Evolutionary conservation across 257 asterid species (phyloP), one percentile per base, ranked within the genome.

Genomic region (Fraxinus americana): DNA sequence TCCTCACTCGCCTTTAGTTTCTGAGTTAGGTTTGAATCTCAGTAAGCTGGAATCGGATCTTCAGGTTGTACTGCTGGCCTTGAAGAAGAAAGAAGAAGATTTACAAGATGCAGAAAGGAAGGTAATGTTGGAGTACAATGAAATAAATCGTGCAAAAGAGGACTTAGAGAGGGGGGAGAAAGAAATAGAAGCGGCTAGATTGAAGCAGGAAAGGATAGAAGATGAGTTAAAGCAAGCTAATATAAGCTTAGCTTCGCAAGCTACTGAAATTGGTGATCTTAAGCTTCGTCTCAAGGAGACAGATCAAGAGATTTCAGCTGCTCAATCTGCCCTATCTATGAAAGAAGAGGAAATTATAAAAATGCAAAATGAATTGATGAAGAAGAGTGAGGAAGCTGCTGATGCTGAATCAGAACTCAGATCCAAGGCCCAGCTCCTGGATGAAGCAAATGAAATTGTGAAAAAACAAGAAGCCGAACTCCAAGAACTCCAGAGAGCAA

Each of bases 11-110:
- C 89, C 92, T 61, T 88, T 84, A 30, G 86, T 77, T 50, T 80
- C 84, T 59, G 93, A 89, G 87, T 83, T 92, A 63, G 90, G 89
- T 36, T 74, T 81, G 35, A 81, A 86, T 84, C 89, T 92, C 4
- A 87, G 81, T 23, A 75, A 77, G 77, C 86, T 91, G 67, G 99
- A 93, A 83, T 81, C 90, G 7, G 97, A 91, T 83, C 85, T 93
- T 74, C 89, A 84, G 34, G 92, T 86, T 65, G 98, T 91, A 63
- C 84, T 92, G 75, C 54, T 73, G 32, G 89, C 92, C 48, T 88
- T 94, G 83, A 91, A 86, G 87, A 87, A 86, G 85, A 93, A 92
- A 86, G 99, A 95, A 83, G 94, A 93, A 50, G 90, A 90, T 72
- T 80, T 93, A 54, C 96, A 86, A 79, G 91, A 90, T 70, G 91